phyloP scores from a whole-genome alignment of 1,139 yeast genomes.

The Suhomyces chickasaworum region DNA sequence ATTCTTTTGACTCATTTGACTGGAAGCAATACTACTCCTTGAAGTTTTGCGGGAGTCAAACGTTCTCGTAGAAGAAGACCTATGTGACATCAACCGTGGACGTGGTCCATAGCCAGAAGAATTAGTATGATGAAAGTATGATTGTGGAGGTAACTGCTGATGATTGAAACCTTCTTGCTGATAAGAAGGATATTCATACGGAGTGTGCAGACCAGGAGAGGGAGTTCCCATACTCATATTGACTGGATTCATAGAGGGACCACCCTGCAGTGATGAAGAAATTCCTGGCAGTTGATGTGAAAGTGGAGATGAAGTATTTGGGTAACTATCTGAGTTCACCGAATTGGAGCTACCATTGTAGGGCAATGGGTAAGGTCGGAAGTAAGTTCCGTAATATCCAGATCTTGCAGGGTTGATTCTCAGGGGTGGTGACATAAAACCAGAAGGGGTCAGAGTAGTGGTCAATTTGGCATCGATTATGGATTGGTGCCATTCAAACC shows the following conservation, averaged over 20 bases:
- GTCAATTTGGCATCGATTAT: slow-evolving; percentile 22
- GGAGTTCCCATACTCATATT: background rate
- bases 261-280: background rate
- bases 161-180: background rate
- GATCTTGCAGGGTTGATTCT: background rate
- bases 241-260: background rate
- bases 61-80: slow-evolving; percentile 14
- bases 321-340: background rate
- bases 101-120: background rate
- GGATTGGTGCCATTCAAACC: slow-evolving; percentile 28
- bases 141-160: background rate
- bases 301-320: background rate
- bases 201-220: background rate
- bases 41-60: slow-evolving; percentile 17
- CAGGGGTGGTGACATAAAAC: background rate
- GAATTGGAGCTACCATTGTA: background rate
- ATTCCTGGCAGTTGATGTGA: background rate
- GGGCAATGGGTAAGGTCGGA: background rate
- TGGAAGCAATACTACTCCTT: slow-evolving; percentile 15
- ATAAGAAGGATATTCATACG: background rate
- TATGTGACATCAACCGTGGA: slow-evolving; percentile 13
- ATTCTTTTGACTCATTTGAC: slow-evolving; percentile 9
- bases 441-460: background rate
- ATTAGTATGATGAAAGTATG: background rate
- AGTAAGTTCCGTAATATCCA: slow-evolving; percentile 1